Evolutionary conservation across 176 grass and related monocot genomes (phyloP).

Genomic region (Bonia amplexicaulis): DNA sequence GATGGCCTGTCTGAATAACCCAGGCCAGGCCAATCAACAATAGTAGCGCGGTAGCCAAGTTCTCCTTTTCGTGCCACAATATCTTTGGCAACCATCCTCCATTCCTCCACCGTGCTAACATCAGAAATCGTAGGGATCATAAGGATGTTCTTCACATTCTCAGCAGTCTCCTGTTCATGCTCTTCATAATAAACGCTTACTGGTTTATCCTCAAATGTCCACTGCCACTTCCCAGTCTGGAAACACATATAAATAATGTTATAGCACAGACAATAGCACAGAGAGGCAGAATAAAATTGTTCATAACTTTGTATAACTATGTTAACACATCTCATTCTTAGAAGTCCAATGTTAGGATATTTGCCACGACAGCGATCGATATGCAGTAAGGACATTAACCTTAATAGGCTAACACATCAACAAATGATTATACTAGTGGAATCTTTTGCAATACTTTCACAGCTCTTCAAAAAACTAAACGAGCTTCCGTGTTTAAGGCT

Average conservation of each 20-base stretch:
- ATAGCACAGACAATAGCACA: conserved; percentile 11
- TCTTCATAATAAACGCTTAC: conserved; percentile 81
- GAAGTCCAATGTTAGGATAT: not conserved
- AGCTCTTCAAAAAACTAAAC: not conserved
- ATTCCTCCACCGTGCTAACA: conserved; percentile 94
- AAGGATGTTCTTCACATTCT: conserved; percentile 75
- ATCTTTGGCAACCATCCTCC: conserved; percentile 69
- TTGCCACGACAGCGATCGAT: not conserved
- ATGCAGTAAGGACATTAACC: not conserved
- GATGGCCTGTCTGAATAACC: conserved; percentile 93
- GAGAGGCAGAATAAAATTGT: conserved; percentile 1
- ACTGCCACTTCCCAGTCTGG: conserved; percentile 86
- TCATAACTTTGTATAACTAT: not conserved
- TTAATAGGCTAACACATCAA: not conserved
- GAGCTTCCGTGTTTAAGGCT: not conserved
- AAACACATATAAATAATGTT: conserved; percentile 19
- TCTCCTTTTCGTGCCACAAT: conserved; percentile 67
- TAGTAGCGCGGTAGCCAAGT: conserved; percentile 64
- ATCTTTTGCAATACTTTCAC: not conserved
- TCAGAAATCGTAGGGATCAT: conserved; percentile 98
- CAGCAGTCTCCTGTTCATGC: conserved; percentile 36
- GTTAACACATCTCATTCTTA: not conserved
- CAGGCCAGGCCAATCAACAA: conserved; percentile 95
- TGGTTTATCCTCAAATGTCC: conserved; percentile 63
- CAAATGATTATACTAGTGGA: not conserved